Evolutionary conservation across 345 rosid genomes (phyloP).

Genomic region (Kandelia obovata): DNA sequence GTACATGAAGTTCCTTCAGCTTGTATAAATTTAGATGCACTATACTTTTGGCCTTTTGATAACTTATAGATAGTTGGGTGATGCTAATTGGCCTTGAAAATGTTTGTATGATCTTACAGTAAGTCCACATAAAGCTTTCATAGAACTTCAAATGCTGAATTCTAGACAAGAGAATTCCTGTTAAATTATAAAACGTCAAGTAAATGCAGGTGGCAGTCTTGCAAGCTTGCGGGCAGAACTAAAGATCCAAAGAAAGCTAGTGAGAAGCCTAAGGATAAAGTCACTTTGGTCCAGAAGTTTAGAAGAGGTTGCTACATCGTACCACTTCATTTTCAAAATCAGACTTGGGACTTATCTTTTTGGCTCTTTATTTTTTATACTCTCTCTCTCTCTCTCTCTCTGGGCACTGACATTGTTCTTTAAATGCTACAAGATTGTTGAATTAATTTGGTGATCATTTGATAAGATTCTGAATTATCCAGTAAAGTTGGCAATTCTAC

Average conservation of each 20-base stretch:
- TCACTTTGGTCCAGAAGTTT: conserved; percentile 34
- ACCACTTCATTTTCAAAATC: not conserved
- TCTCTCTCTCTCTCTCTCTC: not conserved
- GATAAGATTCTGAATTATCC: too few relatives aligned
- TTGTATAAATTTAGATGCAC: too few relatives aligned
- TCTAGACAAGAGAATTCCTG: not conserved
- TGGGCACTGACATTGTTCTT: not conserved
- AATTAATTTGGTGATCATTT: too few relatives aligned
- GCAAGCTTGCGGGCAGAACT: conserved; percentile 19
- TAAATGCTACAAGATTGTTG: not conserved
- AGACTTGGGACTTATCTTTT: not conserved
- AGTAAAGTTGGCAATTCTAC: not conserved
- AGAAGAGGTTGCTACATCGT: conserved; percentile 26
- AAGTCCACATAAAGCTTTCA: not conserved
- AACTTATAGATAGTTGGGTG: too few relatives aligned
- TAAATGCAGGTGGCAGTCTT: conserved; percentile 19
- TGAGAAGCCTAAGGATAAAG: conserved; percentile 28
- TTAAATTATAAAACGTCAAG: too few relatives aligned
- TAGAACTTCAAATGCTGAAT: conserved; percentile 5
- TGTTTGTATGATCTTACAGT: not conserved
- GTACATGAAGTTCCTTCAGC: too few relatives aligned
- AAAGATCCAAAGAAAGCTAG: conserved; percentile 25
- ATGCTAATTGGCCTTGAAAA: not conserved
- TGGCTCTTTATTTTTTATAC: not conserved
- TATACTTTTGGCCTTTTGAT: too few relatives aligned